A percentile compares a stretch with the other conserved stretches of the same genome.
phyloP scores from a whole-genome alignment of 192 early-diverging fungal genomes.

The Diversispora eburnea region DNA sequence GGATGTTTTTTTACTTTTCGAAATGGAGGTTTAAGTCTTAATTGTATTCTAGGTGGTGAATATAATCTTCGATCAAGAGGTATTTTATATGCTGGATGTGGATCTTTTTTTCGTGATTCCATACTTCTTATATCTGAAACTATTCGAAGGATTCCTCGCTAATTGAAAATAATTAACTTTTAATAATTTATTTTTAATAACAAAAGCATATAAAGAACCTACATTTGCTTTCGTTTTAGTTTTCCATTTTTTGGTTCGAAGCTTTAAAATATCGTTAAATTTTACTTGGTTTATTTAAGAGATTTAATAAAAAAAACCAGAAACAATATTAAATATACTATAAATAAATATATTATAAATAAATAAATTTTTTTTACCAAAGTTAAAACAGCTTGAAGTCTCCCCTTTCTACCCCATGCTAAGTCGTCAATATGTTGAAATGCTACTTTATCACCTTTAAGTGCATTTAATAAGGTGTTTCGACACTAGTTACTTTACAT shows the following conservation, averaged over 20 bases:
- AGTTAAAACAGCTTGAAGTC: slow-evolving; percentile 38
- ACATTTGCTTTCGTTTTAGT: too few relatives aligned
- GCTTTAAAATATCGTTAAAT: too few relatives aligned
- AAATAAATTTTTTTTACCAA: slow-evolving; percentile 26
- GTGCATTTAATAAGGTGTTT: slow-evolving; percentile 24
- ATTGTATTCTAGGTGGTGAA: slow-evolving; percentile 21
- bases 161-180: background rate
- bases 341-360: too few relatives aligned
- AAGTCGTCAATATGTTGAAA: slow-evolving; percentile 33
- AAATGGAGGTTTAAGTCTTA: background rate
- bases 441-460: slow-evolving; percentile 25
- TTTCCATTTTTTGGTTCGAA: too few relatives aligned
- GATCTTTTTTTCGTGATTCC: slow-evolving; percentile 30
- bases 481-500: background rate
- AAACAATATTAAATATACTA: too few relatives aligned
- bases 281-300: too few relatives aligned
- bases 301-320: too few relatives aligned
- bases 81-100: slow-evolving; percentile 29
- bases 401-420: slow-evolving; percentile 33
- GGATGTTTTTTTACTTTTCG: slow-evolving; percentile 26
- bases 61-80: slow-evolving; percentile 33
- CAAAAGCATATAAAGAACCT: background rate
- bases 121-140: slow-evolving; percentile 35
- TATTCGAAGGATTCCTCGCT: slow-evolving; percentile 29
- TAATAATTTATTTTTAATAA: background rate